Evolutionary conservation across 345 rosid species (phyloP).

Genomic region (Gossypium bickii): DNA sequence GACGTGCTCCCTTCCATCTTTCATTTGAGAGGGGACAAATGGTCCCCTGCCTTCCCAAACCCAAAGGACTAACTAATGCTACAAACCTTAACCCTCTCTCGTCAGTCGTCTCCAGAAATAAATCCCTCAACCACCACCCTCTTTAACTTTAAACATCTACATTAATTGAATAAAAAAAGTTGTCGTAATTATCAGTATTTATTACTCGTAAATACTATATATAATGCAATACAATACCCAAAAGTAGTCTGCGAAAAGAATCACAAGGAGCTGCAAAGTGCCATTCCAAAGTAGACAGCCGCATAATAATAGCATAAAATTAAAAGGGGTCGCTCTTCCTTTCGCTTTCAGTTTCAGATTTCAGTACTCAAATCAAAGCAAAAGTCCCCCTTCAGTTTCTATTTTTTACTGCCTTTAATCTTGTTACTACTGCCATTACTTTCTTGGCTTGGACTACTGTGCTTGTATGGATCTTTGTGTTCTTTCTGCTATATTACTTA

Average conservation of each 20-base stretch:
- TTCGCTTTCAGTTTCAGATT: slow-evolving; percentile 38
- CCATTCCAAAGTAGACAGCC: neutral
- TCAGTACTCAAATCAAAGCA: slow-evolving; percentile 13
- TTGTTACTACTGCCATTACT: slow-evolving; percentile 32
- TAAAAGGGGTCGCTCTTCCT: slow-evolving; percentile 18
- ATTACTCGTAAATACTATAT: neutral
- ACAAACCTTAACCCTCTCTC: slow-evolving; percentile 6
- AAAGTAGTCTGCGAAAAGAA: neutral
- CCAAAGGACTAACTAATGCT: neutral
- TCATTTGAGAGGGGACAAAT: slow-evolving; percentile 21
- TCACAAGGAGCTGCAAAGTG: neutral
- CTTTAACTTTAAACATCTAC: neutral
- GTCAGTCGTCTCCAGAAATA: neutral
- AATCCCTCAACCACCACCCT: slow-evolving; percentile 28
- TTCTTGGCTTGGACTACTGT: slow-evolving; percentile 41
- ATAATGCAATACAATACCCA: neutral
- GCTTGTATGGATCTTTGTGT: slow-evolving; percentile 26
- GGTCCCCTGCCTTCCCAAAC: slow-evolving; percentile 22
- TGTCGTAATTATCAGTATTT: neutral
- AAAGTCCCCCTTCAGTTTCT: slow-evolving; percentile 9
- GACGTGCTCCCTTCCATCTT: slow-evolving; percentile 14
- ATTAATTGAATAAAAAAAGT: neutral
- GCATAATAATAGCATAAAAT: neutral
- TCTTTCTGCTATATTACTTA: slow-evolving; percentile 19
- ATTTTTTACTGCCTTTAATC: slow-evolving; percentile 18